These are phyloP conservation scores for Fagus sylvatica DNA, from an alignment of 306 rosid species.

Conservation along the genomic window DNA sequence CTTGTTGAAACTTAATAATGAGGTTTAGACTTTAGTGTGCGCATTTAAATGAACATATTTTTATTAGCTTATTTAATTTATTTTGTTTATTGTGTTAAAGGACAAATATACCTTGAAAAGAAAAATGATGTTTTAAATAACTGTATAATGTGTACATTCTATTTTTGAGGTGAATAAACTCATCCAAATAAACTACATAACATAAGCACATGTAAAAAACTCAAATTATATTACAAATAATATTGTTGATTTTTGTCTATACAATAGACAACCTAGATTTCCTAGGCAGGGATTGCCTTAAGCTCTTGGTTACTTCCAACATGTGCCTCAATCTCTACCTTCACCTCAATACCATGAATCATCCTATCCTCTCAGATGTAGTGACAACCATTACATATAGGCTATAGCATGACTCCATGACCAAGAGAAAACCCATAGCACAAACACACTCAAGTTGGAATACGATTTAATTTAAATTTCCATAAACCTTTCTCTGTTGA, in stretches of 20 bases:
- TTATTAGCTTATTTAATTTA: too few relatives aligned
- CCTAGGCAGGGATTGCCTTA: not conserved
- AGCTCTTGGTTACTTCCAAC: not conserved
- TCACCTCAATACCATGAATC: not conserved
- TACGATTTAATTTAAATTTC: constrained; percentile 2
- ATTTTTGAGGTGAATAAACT: too few relatives aligned
- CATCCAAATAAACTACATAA: too few relatives aligned
- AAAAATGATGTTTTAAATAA: too few relatives aligned
- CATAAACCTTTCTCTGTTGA: constrained; percentile 1
- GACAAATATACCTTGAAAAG: too few relatives aligned
- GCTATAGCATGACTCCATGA: not conserved
- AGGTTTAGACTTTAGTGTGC: too few relatives aligned
- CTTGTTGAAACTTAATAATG: too few relatives aligned
- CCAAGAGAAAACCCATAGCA: not conserved
- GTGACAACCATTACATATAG: not conserved
- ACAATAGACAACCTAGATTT: not conserved
- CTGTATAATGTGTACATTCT: too few relatives aligned
- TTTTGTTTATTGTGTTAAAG: too few relatives aligned
- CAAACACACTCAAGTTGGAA: constrained; percentile 3
- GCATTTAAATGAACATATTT: too few relatives aligned
- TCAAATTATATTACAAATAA: not conserved
- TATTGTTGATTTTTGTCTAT: not conserved
- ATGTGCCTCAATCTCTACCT: not conserved
- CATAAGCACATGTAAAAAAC: too few relatives aligned
- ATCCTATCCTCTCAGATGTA: not conserved